A percentile compares a stretch with the other conserved stretches of the same genome.
phyloP scores from a whole-genome alignment of 2,329 filamentous ascomycete genomes.

The Alternaria sp. region DNA sequence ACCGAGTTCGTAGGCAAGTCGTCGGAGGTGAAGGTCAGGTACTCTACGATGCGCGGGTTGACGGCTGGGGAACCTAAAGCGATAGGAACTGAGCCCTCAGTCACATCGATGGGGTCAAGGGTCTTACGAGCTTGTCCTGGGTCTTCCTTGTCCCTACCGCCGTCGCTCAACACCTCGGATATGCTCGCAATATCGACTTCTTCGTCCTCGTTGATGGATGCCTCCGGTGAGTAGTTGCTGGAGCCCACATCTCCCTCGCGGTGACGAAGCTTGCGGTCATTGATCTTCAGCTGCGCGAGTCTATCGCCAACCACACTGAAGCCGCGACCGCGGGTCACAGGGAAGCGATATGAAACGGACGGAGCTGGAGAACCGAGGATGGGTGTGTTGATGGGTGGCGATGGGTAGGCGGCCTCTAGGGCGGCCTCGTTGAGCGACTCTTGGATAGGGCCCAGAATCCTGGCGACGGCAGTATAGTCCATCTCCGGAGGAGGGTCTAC shows the following conservation, averaged over 20 bases:
- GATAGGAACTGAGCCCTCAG: conserved; percentile 29
- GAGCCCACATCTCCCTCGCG: conserved; percentile 26
- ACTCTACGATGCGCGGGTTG: conserved; percentile 40
- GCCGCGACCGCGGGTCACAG: conserved; percentile 52
- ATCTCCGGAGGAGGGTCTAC: conserved; percentile 24
- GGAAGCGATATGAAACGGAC: conserved; percentile 24
- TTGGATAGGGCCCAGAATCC: conserved; percentile 36
- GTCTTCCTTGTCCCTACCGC: conserved; percentile 14
- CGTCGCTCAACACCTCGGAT: conserved; percentile 26
- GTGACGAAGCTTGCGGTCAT: conserved; percentile 19
- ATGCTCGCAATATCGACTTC: conserved; percentile 22
- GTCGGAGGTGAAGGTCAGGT: conserved; percentile 35
- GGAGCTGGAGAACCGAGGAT: conserved; percentile 34
- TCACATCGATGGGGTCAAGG: conserved; percentile 6
- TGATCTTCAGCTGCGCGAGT: conserved; percentile 69
- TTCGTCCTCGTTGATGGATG: conserved; percentile 26
- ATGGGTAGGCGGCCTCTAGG: conserved; percentile 37
- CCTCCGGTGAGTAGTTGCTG: conserved; percentile 25
- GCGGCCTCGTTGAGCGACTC: conserved; percentile 42
- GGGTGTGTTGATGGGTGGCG: conserved; percentile 42
- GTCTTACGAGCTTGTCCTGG: conserved; percentile 18
- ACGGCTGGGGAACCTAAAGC: conserved; percentile 32
- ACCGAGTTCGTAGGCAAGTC: conserved; percentile 30
- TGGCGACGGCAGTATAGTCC: conserved; percentile 36
- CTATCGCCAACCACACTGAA: conserved; percentile 86